Percentiles rank a stretch among this genome's conserved stretches.
These are phyloP conservation scores for Solanum rostratum DNA, from an alignment of 257 asterid genomes.

Conservation along the genomic window DNA sequence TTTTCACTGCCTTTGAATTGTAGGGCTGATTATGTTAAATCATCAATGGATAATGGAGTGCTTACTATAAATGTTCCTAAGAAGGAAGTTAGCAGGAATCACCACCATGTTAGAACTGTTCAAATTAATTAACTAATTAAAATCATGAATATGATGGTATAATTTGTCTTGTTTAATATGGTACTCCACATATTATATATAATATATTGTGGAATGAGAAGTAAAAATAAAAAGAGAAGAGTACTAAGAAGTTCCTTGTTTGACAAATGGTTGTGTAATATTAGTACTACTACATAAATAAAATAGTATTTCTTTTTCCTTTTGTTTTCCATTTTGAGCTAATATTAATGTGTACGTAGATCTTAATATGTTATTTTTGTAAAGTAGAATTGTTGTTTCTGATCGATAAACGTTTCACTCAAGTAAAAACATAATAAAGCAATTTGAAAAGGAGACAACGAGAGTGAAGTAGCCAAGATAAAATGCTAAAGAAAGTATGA, in stretches of 20 bases:
- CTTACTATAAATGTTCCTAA: constrained; percentile 33
- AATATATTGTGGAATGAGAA: neutral
- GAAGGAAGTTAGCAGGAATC: constrained; percentile 1
- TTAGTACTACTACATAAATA: neutral
- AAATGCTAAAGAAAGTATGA: neutral
- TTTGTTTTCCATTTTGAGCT: neutral
- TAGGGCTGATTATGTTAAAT: constrained; percentile 12
- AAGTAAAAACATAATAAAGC: too few species aligned
- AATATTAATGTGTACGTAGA: neutral
- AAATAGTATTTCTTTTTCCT: neutral
- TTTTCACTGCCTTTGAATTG: constrained; percentile 26
- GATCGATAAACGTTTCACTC: neutral
- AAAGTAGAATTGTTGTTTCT: rapidly evolving
- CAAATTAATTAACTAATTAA: neutral
- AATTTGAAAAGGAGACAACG: neutral
- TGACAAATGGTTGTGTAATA: neutral
- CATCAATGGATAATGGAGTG: constrained; percentile 18
- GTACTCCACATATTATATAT: neutral
- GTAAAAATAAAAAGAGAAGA: neutral
- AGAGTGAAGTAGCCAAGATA: neutral
- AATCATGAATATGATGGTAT: neutral
- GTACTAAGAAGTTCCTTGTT: neutral
- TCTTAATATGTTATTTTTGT: neutral
- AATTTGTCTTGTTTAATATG: neutral
- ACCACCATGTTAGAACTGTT: constrained; percentile 1